Evolutionary conservation across 2,329 filamentous ascomycete species (phyloP).

Genomic region (Plectosphaerella sp.): DNA sequence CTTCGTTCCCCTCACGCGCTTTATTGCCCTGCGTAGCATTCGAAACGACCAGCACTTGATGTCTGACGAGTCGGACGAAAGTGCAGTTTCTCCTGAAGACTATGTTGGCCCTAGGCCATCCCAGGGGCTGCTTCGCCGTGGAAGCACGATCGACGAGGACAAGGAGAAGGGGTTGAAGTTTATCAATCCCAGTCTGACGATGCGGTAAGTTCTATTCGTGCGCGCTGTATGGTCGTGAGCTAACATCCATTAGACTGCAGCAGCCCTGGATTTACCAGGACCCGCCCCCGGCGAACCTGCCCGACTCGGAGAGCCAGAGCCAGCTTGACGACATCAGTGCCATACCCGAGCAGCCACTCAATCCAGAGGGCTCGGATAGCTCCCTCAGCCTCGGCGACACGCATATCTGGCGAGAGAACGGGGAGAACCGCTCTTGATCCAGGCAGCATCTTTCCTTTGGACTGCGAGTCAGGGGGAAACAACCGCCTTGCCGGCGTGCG

Average conservation of each 20-base stretch:
- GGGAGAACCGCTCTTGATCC: slow-evolving; percentile 1
- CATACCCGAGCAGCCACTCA: slow-evolving; percentile 2
- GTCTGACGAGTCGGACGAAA: slow-evolving; percentile 31
- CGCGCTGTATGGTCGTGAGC: not conserved
- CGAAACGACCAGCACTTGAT: slow-evolving; percentile 34
- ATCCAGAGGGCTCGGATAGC: slow-evolving; percentile 33
- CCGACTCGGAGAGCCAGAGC: slow-evolving; percentile 7
- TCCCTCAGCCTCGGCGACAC: slow-evolving; percentile 45
- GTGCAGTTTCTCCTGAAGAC: slow-evolving; percentile 29
- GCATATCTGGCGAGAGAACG: slow-evolving; percentile 40
- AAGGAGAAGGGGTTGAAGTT: slow-evolving; percentile 67
- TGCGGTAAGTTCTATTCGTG: slow-evolving; percentile 47
- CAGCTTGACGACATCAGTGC: slow-evolving; percentile 6
- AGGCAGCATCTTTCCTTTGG: not conserved
- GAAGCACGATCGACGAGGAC: slow-evolving; percentile 68
- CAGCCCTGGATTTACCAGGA: slow-evolving; percentile 66
- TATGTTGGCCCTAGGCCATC: slow-evolving; percentile 29
- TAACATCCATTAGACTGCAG: slow-evolving; percentile 45
- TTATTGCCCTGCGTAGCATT: slow-evolving; percentile 87
- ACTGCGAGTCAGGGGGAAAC: no score
- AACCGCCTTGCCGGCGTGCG: no score
- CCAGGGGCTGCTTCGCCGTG: slow-evolving; percentile 40
- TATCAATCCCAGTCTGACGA: slow-evolving; percentile 70
- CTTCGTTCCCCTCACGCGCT: slow-evolving; percentile 85
- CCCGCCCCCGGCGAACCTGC: slow-evolving; percentile 33